Percentiles rank a stretch among this genome's conserved stretches.
These are phyloP conservation scores for Phytophthora hibernalis DNA, from an alignment of 352 stramenopile species.

Conservation along the genomic window DNA sequence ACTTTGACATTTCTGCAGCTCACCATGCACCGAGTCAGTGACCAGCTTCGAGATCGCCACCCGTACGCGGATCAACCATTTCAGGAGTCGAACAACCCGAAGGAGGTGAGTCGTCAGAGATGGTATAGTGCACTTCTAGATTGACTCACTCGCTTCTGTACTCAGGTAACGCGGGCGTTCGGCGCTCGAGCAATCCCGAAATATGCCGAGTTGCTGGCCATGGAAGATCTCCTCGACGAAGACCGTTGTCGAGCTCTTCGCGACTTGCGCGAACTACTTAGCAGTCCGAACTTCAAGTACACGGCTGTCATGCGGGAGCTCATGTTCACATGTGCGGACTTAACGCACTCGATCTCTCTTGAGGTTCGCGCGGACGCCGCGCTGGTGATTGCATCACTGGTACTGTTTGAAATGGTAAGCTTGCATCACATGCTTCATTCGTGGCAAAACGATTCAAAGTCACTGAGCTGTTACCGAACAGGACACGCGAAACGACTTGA, in stretches of 20 bases:
- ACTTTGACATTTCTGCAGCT: not conserved
- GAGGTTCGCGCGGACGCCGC: slow-evolving; percentile 57
- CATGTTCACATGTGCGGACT: slow-evolving; percentile 59
- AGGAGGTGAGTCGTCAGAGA: not conserved
- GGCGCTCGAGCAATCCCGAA: slow-evolving; percentile 57
- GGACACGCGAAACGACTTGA: slow-evolving; percentile 50
- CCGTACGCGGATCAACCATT: slow-evolving; percentile 66
- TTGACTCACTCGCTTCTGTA: not conserved
- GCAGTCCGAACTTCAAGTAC: slow-evolving; percentile 67
- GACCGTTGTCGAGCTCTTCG: slow-evolving; percentile 55
- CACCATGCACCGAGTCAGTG: slow-evolving; percentile 72
- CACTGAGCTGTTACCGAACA: slow-evolving; percentile 2
- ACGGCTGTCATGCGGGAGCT: slow-evolving; percentile 56
- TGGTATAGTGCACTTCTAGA: not conserved
- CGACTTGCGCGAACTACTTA: slow-evolving; percentile 62
- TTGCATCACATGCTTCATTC: not conserved
- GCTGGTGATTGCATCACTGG: slow-evolving; percentile 57
- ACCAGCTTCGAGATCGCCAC: slow-evolving; percentile 68
- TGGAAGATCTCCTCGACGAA: slow-evolving; percentile 64
- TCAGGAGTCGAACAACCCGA: slow-evolving; percentile 60
- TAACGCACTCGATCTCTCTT: slow-evolving; percentile 46
- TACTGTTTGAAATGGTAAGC: slow-evolving; percentile 61
- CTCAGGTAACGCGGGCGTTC: slow-evolving; percentile 66
- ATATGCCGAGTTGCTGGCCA: slow-evolving; percentile 63
- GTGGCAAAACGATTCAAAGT: not conserved